These are phyloP conservation scores for Solanum tarapatanum DNA, from an alignment of 257 asterid species.

Conservation along the genomic window DNA sequence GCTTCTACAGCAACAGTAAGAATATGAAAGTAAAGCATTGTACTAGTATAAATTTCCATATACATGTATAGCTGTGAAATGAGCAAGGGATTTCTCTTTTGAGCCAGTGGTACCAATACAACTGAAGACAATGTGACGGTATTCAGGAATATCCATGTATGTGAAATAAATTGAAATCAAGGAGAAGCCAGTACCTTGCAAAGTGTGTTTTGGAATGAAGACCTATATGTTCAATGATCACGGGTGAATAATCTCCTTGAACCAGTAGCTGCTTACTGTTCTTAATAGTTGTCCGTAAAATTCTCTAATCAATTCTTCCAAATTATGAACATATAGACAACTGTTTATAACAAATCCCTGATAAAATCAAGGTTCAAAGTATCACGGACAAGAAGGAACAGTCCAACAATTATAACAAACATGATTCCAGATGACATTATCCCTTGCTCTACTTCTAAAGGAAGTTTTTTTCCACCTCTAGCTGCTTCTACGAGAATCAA, in stretches of 20 bases:
- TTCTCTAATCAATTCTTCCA: background rate
- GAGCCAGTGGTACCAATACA: background rate
- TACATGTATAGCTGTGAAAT: background rate
- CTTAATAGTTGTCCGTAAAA: background rate
- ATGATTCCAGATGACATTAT: conserved; percentile 88
- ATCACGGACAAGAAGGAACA: conserved; percentile 82
- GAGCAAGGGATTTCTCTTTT: background rate
- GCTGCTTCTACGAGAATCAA: conserved; percentile 81
- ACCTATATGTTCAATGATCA: background rate
- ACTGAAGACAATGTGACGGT: background rate
- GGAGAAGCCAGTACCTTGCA: conserved; percentile 1
- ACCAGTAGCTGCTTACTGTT: background rate
- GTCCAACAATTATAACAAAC: conserved; percentile 61
- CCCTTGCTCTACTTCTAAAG: conserved; percentile 72
- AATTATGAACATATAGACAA: background rate
- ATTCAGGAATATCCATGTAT: background rate
- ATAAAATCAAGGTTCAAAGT: conserved; percentile 79
- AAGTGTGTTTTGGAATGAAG: background rate
- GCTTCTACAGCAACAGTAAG: background rate
- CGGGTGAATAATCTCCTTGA: background rate
- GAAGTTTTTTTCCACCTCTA: conserved; percentile 91
- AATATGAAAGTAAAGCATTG: background rate
- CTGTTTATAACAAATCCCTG: conserved; percentile 56
- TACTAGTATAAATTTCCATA: background rate
- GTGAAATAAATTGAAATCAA: background rate